Evolutionary conservation across 163 green algal species (phyloP).

Genomic region (Chlamydomonas reinhardtii): DNA sequence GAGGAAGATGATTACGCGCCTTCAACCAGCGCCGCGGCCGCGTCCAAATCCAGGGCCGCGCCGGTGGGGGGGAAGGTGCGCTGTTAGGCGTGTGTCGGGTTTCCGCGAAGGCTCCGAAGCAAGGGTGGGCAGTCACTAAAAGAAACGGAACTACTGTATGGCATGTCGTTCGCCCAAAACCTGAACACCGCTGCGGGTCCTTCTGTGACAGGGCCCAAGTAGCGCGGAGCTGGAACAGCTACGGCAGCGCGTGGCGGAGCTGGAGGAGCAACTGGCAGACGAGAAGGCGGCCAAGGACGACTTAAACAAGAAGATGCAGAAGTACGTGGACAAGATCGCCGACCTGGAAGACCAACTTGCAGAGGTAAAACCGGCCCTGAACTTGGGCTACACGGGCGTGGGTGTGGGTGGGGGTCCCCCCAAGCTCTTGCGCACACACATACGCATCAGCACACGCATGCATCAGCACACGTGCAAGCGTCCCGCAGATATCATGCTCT

Average conservation of each 20-base stretch:
- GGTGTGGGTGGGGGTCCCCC: conserved; percentile 1
- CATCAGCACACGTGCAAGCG: neutral
- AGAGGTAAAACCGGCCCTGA: conserved; percentile 26
- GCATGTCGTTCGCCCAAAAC: too few species aligned
- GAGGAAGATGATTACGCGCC: too few species aligned
- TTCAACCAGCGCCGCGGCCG: too few species aligned
- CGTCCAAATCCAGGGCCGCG: too few species aligned
- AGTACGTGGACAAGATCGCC: conserved; percentile 32
- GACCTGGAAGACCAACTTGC: conserved; percentile 48
- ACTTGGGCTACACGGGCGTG: neutral
- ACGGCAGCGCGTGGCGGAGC: conserved; percentile 6
- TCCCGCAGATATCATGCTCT: too few species aligned
- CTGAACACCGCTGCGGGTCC: too few species aligned
- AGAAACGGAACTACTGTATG: too few species aligned
- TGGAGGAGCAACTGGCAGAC: conserved; percentile 19
- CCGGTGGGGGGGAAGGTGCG: too few species aligned
- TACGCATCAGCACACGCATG: neutral
- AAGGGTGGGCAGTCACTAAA: too few species aligned
- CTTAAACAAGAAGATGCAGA: conserved; percentile 39
- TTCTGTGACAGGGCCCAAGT: too few species aligned
- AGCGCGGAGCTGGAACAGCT: neutral
- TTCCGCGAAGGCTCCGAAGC: too few species aligned
- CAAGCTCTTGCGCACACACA: conserved; percentile 44
- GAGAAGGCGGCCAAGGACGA: conserved; percentile 42
- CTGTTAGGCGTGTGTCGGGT: too few species aligned